These are phyloP conservation scores for Suillus ampliporus DNA, from an alignment of 768 basidiomycete species.

Conservation along the genomic window DNA sequence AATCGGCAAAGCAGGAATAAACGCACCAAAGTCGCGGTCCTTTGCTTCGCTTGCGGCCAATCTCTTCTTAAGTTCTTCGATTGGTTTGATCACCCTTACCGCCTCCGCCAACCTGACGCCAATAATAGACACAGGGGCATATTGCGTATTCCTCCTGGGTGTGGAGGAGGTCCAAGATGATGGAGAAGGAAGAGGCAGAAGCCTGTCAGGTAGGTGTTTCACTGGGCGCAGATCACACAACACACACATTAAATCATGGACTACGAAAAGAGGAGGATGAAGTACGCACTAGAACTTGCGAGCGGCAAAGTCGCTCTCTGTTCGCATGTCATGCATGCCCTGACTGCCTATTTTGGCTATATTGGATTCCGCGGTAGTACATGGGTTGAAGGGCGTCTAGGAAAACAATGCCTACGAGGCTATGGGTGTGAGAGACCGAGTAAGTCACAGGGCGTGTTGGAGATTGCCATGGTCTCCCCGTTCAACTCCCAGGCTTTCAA, in stretches of 20 bases:
- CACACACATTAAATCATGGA: not conserved
- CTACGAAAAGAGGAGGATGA: not conserved
- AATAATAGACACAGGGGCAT: constrained; percentile 8
- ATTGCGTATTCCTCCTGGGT: constrained; percentile 85
- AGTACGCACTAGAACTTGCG: constrained; percentile 87
- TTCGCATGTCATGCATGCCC: constrained; percentile 63
- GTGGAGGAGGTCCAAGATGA: constrained; percentile 89
- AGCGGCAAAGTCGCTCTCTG: constrained; percentile 89
- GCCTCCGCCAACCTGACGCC: constrained; percentile 38
- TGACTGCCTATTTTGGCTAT: constrained; percentile 60
- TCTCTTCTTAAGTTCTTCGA: constrained; percentile 73
- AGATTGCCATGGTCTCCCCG: too few relatives aligned
- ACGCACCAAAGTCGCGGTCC: constrained; percentile 68
- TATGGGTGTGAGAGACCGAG: constrained; percentile 29
- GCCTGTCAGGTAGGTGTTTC: constrained; percentile 92
- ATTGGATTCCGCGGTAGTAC: constrained; percentile 78
- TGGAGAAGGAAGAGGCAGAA: constrained; percentile 96
- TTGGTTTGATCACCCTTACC: constrained; percentile 40
- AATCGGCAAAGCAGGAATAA: not conserved
- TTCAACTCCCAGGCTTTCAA: not conserved
- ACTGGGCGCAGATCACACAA: constrained; percentile 81
- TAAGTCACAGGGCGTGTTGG: too few relatives aligned
- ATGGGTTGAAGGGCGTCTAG: constrained; percentile 93
- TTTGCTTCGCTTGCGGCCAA: constrained; percentile 62
- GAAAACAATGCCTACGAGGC: constrained; percentile 88